phyloP scores from a whole-genome alignment of 1,139 yeast species.

The Geotrichum siamense region DNA sequence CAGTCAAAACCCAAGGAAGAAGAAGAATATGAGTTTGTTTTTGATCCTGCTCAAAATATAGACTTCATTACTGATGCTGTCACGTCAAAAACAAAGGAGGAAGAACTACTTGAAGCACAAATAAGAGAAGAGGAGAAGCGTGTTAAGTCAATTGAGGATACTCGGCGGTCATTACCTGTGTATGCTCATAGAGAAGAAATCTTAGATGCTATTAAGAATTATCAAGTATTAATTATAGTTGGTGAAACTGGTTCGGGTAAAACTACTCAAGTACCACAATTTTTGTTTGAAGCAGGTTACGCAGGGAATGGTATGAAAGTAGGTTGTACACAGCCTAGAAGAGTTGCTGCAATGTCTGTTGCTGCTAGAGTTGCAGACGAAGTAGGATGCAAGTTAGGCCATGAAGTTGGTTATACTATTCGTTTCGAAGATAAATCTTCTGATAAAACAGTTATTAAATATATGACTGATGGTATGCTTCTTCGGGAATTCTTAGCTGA shows the following conservation, averaged over 20 bases:
- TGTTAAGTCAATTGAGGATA: constrained; percentile 40
- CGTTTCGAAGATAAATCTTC: constrained; percentile 76
- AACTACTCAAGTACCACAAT: constrained; percentile 92
- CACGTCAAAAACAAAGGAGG: constrained; percentile 27
- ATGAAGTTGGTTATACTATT: constrained; percentile 78
- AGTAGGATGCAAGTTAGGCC: constrained; percentile 62
- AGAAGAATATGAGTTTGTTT: constrained; percentile 68
- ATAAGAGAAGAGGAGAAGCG: constrained; percentile 41
- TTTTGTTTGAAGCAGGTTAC: constrained; percentile 74
- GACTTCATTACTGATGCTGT: constrained; percentile 48
- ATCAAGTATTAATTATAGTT: constrained; percentile 78
- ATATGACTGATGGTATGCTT: constrained; percentile 93
- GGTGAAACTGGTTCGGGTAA: constrained; percentile 99
- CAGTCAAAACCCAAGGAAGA: constrained; percentile 27
- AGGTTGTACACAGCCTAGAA: constrained; percentile 92
- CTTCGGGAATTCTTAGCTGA: constrained; percentile 76
- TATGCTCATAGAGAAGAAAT: constrained; percentile 55
- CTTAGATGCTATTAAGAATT: constrained; percentile 51
- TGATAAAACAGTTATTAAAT: constrained; percentile 62
- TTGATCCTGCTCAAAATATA: constrained; percentile 69
- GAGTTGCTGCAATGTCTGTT: constrained; percentile 93
- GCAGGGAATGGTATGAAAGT: constrained; percentile 46
- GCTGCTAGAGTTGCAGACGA: constrained; percentile 90
- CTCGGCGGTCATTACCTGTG: constrained; percentile 70
- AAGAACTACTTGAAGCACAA: constrained; percentile 30